These are phyloP conservation scores for Leccinellum albellum DNA, from an alignment of 768 basidiomycete genomes.

Conservation along the genomic window DNA sequence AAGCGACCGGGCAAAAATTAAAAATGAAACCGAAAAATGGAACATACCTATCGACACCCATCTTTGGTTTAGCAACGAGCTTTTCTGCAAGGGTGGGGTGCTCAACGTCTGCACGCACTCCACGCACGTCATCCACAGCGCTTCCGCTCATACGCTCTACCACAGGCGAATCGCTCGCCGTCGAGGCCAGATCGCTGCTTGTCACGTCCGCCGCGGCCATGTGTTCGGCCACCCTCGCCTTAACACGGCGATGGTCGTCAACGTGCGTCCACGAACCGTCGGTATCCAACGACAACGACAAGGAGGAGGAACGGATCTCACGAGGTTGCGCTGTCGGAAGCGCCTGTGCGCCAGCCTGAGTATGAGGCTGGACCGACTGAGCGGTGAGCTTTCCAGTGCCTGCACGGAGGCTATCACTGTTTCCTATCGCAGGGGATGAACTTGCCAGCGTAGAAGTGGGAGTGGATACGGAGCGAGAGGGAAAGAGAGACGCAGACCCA, in stretches of 20 bases:
- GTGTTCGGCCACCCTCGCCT: slow-evolving; percentile 3
- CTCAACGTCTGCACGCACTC: slow-evolving; percentile 23
- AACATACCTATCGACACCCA: slow-evolving; percentile 67
- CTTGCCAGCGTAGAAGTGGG: background rate
- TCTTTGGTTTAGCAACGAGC: slow-evolving; percentile 63
- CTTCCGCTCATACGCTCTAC: slow-evolving; percentile 30
- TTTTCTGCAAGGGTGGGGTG: slow-evolving; percentile 55
- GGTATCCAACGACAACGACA: slow-evolving; percentile 35
- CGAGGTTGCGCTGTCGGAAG: slow-evolving; percentile 24
- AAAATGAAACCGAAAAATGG: background rate
- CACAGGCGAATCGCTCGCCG: slow-evolving; percentile 41
- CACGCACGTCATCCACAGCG: slow-evolving; percentile 29
- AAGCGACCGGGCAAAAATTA: background rate
- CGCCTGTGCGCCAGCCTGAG: background rate
- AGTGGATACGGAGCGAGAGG: background rate
- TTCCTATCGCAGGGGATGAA: background rate
- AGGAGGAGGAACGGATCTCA: slow-evolving; percentile 13
- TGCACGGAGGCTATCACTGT: background rate
- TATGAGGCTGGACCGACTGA: background rate
- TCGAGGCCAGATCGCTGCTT: slow-evolving; percentile 52
- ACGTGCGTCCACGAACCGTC: slow-evolving; percentile 74
- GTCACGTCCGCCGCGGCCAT: slow-evolving; percentile 33
- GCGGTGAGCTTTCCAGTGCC: background rate
- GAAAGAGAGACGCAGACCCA: slow-evolving; percentile 6
- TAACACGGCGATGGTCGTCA: slow-evolving; percentile 35